Evolutionary conservation across 352 stramenopile species (phyloP).

Genomic region (Globisporangium heterothallicum): DNA sequence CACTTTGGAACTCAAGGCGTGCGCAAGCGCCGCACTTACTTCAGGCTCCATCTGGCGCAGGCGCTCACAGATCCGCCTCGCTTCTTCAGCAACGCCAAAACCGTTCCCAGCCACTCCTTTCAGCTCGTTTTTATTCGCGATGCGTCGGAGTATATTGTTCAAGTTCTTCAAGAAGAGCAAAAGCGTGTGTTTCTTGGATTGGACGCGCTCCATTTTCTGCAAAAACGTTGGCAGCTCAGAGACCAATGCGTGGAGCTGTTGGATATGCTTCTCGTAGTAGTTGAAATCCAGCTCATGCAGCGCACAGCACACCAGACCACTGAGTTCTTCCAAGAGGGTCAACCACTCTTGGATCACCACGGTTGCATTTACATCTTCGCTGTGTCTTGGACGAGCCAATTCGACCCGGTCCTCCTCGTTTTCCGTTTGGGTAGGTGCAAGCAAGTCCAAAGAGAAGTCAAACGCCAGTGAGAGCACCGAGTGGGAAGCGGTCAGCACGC

Average conservation of each 20-base stretch:
- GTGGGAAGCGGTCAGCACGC: slow-evolving; percentile 28
- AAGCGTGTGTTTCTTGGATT: slow-evolving; percentile 25
- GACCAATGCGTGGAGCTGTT: slow-evolving; percentile 24
- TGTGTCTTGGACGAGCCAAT: not conserved
- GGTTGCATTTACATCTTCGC: not conserved
- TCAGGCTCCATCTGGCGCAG: slow-evolving; percentile 20
- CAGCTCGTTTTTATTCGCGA: slow-evolving; percentile 42
- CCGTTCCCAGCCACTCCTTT: slow-evolving; percentile 33
- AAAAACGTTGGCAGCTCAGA: slow-evolving; percentile 32
- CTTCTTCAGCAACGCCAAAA: slow-evolving; percentile 27
- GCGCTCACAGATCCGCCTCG: slow-evolving; percentile 19
- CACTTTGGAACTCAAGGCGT: slow-evolving; percentile 15
- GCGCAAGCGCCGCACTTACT: slow-evolving; percentile 16
- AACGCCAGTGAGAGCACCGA: slow-evolving; percentile 27
- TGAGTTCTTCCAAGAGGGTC: slow-evolving; percentile 33
- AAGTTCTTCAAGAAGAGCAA: slow-evolving; percentile 41
- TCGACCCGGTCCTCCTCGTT: not conserved
- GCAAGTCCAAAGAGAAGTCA: slow-evolving; percentile 34
- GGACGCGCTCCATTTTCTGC: slow-evolving; percentile 31
- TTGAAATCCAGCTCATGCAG: slow-evolving; percentile 31
- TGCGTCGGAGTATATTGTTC: slow-evolving; percentile 28
- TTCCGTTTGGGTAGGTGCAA: slow-evolving; percentile 5
- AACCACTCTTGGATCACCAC: slow-evolving; percentile 24
- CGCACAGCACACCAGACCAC: slow-evolving; percentile 30
- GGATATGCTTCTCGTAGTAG: slow-evolving; percentile 29